Conservation (phyloP, 345 rosid genomes). For the Bruguiera gymnorhiza region DNA sequence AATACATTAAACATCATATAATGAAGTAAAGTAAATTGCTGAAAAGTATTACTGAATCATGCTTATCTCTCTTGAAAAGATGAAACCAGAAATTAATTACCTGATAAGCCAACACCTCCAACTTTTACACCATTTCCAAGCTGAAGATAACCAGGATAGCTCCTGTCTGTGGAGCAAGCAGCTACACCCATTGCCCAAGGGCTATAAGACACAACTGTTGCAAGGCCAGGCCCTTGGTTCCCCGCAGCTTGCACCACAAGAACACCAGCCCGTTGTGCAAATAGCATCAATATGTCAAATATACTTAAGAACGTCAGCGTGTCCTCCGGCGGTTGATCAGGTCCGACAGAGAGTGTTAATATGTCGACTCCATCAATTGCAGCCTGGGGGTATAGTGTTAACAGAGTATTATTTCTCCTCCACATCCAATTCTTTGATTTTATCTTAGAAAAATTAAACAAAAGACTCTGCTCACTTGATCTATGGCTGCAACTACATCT, state of each 20-base stretch:
- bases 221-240: slow-evolving; percentile 60
- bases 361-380: slow-evolving; percentile 67
- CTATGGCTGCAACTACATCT: slow-evolving; percentile 84
- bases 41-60: not conserved
- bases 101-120: slow-evolving; percentile 68
- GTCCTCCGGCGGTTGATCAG: slow-evolving; percentile 63
- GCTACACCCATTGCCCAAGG: slow-evolving; percentile 79
- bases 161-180: slow-evolving; percentile 59
- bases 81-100: slow-evolving; percentile 22
- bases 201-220: slow-evolving; percentile 66
- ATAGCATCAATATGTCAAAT: slow-evolving; percentile 58
- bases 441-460: not conserved
- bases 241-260: slow-evolving; percentile 89
- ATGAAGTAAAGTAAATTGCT: too few species aligned
- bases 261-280: slow-evolving; percentile 66
- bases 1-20: not conserved
- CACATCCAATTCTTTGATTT: not conserved
- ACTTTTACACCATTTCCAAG: slow-evolving; percentile 58
- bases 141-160: slow-evolving; percentile 48
- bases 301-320: slow-evolving; percentile 52
- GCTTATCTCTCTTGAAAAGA: not conserved
- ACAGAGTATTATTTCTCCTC: not conserved
- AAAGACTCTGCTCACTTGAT: slow-evolving; percentile 49
- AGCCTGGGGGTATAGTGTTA: slow-evolving; percentile 38
- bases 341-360: slow-evolving; percentile 61